phyloP scores from a whole-genome alignment of 352 stramenopile species.

The Paralagenidium karlingii region DNA sequence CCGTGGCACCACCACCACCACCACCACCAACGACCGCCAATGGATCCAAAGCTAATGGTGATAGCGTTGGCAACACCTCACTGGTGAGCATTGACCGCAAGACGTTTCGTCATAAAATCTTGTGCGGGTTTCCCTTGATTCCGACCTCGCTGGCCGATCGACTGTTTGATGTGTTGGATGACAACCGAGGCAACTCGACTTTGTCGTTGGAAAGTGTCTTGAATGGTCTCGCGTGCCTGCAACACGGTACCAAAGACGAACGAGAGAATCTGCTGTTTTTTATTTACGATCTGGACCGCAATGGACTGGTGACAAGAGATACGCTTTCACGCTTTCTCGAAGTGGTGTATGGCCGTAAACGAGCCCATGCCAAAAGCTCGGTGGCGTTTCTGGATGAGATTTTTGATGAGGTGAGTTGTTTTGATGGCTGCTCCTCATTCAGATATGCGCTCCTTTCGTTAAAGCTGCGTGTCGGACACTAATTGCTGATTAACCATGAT shows the following conservation, averaged over 20 bases:
- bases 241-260: constrained; percentile 59
- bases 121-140: constrained; percentile 67
- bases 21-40: neutral
- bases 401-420: constrained; percentile 34
- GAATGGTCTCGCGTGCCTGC: constrained; percentile 55
- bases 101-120: constrained; percentile 66
- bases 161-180: constrained; percentile 75
- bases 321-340: constrained; percentile 74
- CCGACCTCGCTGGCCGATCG: constrained; percentile 71
- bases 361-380: constrained; percentile 22
- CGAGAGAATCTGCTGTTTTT: constrained; percentile 68
- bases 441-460: neutral
- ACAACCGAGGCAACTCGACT: constrained; percentile 46
- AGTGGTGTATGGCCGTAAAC: constrained; percentile 62
- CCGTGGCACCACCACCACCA: neutral
- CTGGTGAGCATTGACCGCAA: neutral
- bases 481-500: no score
- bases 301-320: constrained; percentile 46
- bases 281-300: constrained; percentile 71
- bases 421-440: neutral
- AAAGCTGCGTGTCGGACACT: neutral
- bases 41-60: constrained; percentile 5
- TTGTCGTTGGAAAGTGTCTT: constrained; percentile 53
- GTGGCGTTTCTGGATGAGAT: constrained; percentile 43
- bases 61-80: constrained; percentile 1